phyloP scores from a whole-genome alignment of 768 basidiomycete species.

The Boletales sp. region DNA sequence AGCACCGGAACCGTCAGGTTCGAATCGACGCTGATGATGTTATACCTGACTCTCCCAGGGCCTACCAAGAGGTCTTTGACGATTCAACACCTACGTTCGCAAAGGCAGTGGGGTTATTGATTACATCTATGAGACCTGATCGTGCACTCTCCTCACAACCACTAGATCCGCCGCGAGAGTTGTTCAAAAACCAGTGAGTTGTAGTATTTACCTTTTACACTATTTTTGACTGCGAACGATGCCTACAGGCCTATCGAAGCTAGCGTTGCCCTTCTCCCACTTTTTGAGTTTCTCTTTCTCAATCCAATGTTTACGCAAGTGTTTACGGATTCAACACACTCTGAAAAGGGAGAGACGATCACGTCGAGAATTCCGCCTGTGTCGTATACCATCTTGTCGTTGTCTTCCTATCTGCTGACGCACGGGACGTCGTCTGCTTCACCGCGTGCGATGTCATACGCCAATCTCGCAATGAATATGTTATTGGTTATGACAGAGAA shows the following conservation, averaged over 20 bases:
- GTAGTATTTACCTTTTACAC: not conserved
- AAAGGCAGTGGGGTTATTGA: slow-evolving; percentile 49
- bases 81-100: slow-evolving; percentile 50
- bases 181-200: slow-evolving; percentile 56
- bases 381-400: slow-evolving; percentile 47
- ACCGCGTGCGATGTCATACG: slow-evolving; percentile 58
- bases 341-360: slow-evolving; percentile 24
- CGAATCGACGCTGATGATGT: not conserved
- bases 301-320: slow-evolving; percentile 50
- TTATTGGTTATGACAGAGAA: slow-evolving; percentile 52
- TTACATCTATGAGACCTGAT: slow-evolving; percentile 52
- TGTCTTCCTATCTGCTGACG: slow-evolving; percentile 63
- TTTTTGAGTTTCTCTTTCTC: slow-evolving; percentile 57
- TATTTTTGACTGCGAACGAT: not conserved
- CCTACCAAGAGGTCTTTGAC: slow-evolving; percentile 53
- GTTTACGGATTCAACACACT: slow-evolving; percentile 37
- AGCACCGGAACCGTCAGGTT: slow-evolving; percentile 4
- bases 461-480: slow-evolving; percentile 52
- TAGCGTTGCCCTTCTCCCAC: slow-evolving; percentile 51
- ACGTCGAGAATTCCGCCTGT: slow-evolving; percentile 32
- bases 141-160: slow-evolving; percentile 47
- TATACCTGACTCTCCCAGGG: slow-evolving; percentile 31
- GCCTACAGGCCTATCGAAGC: slow-evolving; percentile 59
- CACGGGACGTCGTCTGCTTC: slow-evolving; percentile 64
- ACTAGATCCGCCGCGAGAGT: slow-evolving; percentile 45